Evolutionary conservation across 139 green algal species (phyloP).

Genomic region (Haematococcus sp.): DNA sequence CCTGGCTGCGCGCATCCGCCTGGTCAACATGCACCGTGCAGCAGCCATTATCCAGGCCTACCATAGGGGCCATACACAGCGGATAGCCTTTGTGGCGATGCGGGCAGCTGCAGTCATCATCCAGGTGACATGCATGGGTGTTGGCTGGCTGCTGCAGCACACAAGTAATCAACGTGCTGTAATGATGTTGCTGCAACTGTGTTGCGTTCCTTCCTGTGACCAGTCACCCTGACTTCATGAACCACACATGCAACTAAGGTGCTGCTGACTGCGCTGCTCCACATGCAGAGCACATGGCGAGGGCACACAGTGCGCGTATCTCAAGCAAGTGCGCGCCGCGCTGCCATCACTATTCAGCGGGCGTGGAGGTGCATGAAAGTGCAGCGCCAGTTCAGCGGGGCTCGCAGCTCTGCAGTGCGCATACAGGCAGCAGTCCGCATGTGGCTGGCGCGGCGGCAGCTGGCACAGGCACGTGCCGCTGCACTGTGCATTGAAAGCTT

Average conservation of each 20-base stretch:
- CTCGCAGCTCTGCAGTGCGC: background rate
- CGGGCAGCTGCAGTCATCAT: no score
- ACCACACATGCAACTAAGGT: no score
- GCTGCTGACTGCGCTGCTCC: no score
- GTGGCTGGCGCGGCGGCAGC: background rate
- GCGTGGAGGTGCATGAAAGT: slow-evolving; percentile 15
- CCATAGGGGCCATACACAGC: slow-evolving; percentile 1
- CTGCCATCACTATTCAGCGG: slow-evolving; percentile 27
- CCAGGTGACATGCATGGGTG: no score
- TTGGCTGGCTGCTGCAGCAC: no score
- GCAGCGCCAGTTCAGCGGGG: background rate
- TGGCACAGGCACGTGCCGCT: background rate
- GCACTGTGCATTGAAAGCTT: background rate
- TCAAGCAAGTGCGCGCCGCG: background rate
- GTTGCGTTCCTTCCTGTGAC: no score
- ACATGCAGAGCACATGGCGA: slow-evolving; percentile 1
- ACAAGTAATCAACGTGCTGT: no score
- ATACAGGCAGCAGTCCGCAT: slow-evolving; percentile 37
- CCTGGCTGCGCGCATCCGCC: slow-evolving; percentile 1
- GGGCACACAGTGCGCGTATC: background rate
- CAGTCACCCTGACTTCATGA: no score
- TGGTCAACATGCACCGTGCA: slow-evolving; percentile 19
- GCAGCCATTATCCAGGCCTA: slow-evolving; percentile 33
- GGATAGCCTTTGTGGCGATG: background rate
- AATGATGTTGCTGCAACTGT: no score